Evolutionary conservation across 176 grass and related monocot species (phyloP).

Genomic region (Otatea glauca): DNA sequence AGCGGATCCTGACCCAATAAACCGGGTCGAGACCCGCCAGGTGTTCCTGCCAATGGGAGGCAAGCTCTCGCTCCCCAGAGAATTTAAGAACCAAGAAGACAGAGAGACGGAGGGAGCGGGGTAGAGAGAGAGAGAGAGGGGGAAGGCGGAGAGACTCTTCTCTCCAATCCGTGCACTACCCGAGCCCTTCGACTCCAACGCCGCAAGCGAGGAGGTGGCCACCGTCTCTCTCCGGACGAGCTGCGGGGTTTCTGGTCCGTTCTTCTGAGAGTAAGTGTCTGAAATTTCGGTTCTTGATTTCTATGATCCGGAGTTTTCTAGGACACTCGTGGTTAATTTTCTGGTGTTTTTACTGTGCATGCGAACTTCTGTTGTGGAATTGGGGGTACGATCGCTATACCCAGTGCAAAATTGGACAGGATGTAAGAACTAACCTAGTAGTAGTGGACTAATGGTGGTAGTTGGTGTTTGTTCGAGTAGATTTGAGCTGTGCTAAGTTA

Average conservation of each 20-base stretch:
- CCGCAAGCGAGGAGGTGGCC: not conserved
- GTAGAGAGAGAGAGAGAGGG: not conserved
- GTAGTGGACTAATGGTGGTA: too few relatives aligned
- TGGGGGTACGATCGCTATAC: not conserved
- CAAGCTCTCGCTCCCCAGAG: slow-evolving; percentile 40
- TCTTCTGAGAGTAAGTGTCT: slow-evolving; percentile 35
- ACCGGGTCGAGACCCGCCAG: not conserved
- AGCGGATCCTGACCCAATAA: not conserved
- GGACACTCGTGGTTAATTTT: not conserved
- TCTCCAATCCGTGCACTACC: slow-evolving; percentile 33
- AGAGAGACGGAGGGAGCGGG: not conserved
- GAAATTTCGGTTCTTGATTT: not conserved
- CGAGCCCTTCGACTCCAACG: not conserved
- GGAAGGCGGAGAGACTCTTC: not conserved
- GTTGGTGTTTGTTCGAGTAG: not conserved
- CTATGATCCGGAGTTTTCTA: not conserved
- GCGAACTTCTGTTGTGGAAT: not conserved
- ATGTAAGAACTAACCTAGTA: not conserved
- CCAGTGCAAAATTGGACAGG: not conserved
- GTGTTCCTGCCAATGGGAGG: slow-evolving; percentile 44
- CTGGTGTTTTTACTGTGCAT: not conserved
- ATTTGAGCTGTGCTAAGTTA: not conserved
- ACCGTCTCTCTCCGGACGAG: not conserved
- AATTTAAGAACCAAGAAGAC: slow-evolving; percentile 51
- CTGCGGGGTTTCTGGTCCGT: not conserved